Evolutionary conservation across 495 filamentous ascomycete genomes (phyloP).

Genomic region (Penicillium crystallinum): DNA sequence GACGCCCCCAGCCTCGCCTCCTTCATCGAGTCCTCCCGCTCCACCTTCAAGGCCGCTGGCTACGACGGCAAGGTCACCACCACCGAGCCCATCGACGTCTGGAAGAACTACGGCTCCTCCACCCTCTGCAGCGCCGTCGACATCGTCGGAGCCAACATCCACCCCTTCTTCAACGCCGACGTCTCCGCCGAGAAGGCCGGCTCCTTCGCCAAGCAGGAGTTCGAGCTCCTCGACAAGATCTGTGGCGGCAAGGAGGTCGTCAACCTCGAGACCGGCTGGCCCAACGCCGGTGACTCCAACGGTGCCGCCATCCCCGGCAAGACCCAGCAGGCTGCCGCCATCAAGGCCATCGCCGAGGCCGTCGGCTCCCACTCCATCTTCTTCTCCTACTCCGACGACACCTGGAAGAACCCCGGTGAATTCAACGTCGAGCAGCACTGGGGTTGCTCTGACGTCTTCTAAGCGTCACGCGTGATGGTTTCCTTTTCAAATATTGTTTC

Average conservation of each 20-base stretch:
- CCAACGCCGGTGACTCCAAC: constrained; percentile 61
- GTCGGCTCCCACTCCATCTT: constrained; percentile 60
- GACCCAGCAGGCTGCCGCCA: constrained; percentile 63
- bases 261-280: constrained; percentile 93
- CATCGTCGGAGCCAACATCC: constrained; percentile 75
- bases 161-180: constrained; percentile 85
- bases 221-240: constrained; percentile 55
- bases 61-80: constrained; percentile 77
- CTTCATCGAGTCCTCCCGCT: constrained; percentile 59
- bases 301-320: constrained; percentile 65
- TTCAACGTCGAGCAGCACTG: constrained; percentile 77
- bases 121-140: constrained; percentile 70
- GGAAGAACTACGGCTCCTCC: constrained; percentile 46
- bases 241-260: constrained; percentile 63
- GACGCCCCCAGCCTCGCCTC: constrained; percentile 54
- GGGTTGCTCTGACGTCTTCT: constrained; percentile 57
- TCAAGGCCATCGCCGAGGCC: constrained; percentile 54
- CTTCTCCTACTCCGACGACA: constrained; percentile 76
- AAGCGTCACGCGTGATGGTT: constrained; percentile 20
- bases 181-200: constrained; percentile 61
- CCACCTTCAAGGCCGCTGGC: constrained; percentile 49
- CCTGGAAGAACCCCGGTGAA: constrained; percentile 69
- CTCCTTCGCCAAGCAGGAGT: constrained; percentile 62
- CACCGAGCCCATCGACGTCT: constrained; percentile 74
- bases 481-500: constrained; percentile 11